Evolutionary conservation across 164 flowering plant genomes (phyloP).

Genomic region (Cinnamomum micranthum): DNA sequence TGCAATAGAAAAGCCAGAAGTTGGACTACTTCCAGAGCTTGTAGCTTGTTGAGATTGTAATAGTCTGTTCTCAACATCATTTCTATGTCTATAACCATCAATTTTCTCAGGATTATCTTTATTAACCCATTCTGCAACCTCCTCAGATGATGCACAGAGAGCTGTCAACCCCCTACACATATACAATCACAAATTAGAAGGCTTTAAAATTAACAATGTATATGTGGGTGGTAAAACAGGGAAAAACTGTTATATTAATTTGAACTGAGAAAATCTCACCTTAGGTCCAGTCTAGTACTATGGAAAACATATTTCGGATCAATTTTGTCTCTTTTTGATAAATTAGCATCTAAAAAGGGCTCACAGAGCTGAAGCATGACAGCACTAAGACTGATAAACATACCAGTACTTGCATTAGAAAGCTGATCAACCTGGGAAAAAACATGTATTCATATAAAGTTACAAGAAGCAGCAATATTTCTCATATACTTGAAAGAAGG

Average conservation of each 20-base stretch:
- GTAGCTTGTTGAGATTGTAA: constrained; percentile 71
- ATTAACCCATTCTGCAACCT: constrained; percentile 65
- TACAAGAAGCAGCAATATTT: not conserved
- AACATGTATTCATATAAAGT: constrained; percentile 5
- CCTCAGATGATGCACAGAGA: constrained; percentile 94
- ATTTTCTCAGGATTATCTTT: constrained; percentile 28
- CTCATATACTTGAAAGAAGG: not conserved
- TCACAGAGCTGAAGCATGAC: constrained; percentile 94
- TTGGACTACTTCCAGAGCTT: constrained; percentile 46
- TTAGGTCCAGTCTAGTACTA: constrained; percentile 61
- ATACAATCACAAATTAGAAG: constrained; percentile 18
- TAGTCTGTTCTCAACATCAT: constrained; percentile 51
- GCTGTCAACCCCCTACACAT: constrained; percentile 75
- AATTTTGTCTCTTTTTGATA: constrained; percentile 81
- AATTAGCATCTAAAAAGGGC: constrained; percentile 83
- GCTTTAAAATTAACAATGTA: not conserved
- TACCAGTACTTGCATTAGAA: constrained; percentile 94
- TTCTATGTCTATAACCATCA: constrained; percentile 21
- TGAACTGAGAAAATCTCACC: constrained; percentile 34
- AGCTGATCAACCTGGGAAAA: constrained; percentile 75
- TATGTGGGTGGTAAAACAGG: not conserved
- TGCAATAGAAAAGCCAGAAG: constrained; percentile 21
- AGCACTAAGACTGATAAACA: constrained; percentile 94
- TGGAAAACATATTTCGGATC: constrained; percentile 74
- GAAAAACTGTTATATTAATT: not conserved